Base-by-base conservation (phyloP, 805 yeast species). In the Starmerella lactis-condensi region DNA sequence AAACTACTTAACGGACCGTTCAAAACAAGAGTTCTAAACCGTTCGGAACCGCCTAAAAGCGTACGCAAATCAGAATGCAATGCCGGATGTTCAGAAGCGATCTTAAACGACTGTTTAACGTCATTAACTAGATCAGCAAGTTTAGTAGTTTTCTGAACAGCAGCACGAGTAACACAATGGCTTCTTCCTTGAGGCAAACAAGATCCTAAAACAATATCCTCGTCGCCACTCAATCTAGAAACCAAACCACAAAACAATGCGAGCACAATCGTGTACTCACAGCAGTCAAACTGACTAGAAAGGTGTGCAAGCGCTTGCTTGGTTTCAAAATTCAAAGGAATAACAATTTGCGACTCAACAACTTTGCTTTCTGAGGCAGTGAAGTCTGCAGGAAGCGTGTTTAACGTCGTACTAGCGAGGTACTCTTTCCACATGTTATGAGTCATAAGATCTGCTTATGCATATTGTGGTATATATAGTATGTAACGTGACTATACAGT, bases 181-280 rank as follows among this genome's bases (percentile, higher is more conserved):
- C 17, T 11, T n/a, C 19, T n/a, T 7, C 21, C 17, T 6, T 14
- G 24, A 3, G 32, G 23, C 41, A 72, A 66, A 17, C 69, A 69
- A 0, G 82, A 71, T n/a, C 83, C 82, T 38, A 85, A 57, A n/a
- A 75, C 72, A 30, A 89, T 72, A 46, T 85, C 95, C 42, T 85
- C 95, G 51, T 85, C 96, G 16, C 95, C 96, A 2, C 94, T 75
- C 28, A 79, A 59, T 48, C 96, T 64, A 53, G 67, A 74, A 23
- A 79, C 62, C 35, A 85, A 61, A 1, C 75, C 69, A 16, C 75
- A 68, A 56, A 72, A 77, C 1, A 67, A 67, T 12, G 93, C 59
- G 38, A 79, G 59, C 1, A 72, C 71, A 11, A 66, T 53, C 7
- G 59, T 47, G 50, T 74, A 77, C 5, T 50, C 32, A 6, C 55